phyloP scores from a whole-genome alignment of 73 alveolate genomes.

The Paramecium pentaurelia region DNA sequence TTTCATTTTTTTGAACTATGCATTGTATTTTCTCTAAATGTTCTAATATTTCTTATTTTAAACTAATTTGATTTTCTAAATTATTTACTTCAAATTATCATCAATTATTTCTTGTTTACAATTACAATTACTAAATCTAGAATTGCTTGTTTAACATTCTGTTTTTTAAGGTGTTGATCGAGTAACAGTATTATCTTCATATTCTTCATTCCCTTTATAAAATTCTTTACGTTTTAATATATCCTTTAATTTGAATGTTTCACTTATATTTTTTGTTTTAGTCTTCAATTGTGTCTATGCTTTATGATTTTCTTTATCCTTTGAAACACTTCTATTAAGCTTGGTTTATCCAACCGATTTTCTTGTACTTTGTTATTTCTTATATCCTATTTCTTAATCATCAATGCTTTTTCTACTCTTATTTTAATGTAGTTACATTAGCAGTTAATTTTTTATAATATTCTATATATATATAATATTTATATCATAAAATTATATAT shows the following conservation, averaged over 20 bases:
- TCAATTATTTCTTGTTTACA: constrained; percentile 13
- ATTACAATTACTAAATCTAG: constrained; percentile 28
- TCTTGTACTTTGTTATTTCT: neutral
- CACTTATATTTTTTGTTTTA: neutral
- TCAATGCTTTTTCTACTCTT: constrained; percentile 28
- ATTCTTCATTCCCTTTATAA: neutral
- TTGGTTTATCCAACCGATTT: neutral
- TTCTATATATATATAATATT: neutral
- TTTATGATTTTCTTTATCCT: neutral
- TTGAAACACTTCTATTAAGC: neutral
- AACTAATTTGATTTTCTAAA: neutral
- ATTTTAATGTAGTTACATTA: constrained; percentile 9
- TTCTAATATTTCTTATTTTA: constrained; percentile 16
- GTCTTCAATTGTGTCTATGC: neutral
- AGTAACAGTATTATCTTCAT: neutral
- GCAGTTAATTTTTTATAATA: neutral
- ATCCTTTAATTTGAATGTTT: constrained; percentile 14
- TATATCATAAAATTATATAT: neutral
- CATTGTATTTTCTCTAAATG: neutral
- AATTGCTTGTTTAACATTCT: neutral
- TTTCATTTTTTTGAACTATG: neutral
- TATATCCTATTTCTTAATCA: neutral
- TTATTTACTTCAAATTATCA: neutral
- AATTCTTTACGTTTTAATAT: neutral
- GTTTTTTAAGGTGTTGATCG: neutral